Conservation (phyloP, 371 early-diverging fungal species). For the Apophysomyces elegans region DNA sequence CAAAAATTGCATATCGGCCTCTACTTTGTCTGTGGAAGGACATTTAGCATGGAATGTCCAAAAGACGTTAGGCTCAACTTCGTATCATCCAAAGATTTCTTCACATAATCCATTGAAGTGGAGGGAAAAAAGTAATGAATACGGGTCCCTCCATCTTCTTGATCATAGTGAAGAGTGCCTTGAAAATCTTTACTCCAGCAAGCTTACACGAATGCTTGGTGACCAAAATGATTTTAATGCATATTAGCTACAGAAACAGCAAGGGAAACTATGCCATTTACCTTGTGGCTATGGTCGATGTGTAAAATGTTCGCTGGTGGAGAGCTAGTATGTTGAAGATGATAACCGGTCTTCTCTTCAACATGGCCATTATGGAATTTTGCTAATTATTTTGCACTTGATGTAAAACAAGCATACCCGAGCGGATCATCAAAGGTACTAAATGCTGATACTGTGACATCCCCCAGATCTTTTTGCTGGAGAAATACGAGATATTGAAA, state of each 20-base stretch:
- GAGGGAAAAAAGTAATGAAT: not conserved
- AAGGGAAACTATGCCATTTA: not conserved
- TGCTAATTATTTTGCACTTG: not conserved
- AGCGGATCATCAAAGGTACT: not conserved
- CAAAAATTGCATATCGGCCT: no score
- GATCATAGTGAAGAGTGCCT: not conserved
- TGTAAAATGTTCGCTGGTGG: not conserved
- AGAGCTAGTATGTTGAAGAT: not conserved
- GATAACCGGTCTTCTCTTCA: no score
- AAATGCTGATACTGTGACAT: not conserved
- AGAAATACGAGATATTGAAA: not conserved
- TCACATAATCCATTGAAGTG: not conserved
- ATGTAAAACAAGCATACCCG: not conserved
- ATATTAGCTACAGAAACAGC: not conserved
- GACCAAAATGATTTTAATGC: not conserved
- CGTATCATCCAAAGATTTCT: not conserved
- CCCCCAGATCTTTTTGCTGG: not conserved
- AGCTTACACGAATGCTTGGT: not conserved
- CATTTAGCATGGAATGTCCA: not conserved
- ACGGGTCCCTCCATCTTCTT: not conserved
- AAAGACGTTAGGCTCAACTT: not conserved
- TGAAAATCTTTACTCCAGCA: not conserved
- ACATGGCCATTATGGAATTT: no score
- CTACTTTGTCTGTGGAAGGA: no score
- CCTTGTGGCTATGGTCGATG: not conserved